phyloP scores from a whole-genome alignment of 371 early-diverging fungal genomes.

The Mortierella sp. region DNA sequence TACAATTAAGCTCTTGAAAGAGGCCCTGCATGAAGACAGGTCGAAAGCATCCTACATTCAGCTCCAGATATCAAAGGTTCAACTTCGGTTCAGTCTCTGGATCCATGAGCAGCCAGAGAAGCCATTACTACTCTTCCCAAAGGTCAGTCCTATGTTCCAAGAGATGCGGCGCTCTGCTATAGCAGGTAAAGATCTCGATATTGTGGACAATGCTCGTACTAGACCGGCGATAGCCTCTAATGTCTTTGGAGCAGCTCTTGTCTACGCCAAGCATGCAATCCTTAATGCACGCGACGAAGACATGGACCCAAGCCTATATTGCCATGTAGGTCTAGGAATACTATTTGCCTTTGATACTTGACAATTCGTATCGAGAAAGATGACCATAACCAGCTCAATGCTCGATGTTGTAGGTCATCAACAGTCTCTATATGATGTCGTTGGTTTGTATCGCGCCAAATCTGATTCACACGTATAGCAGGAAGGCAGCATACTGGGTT shows the following conservation, averaged over 20 bases:
- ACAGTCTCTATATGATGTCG: slow-evolving; percentile 30
- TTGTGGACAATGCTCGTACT: not conserved
- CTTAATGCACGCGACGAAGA: not conserved
- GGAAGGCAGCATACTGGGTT: slow-evolving; percentile 26
- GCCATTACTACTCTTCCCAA: slow-evolving; percentile 7
- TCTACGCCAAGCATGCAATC: slow-evolving; percentile 8
- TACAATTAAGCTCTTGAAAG: slow-evolving; percentile 7
- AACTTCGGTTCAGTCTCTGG: slow-evolving; percentile 22
- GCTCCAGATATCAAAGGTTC: slow-evolving; percentile 9
- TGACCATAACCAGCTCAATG: too few species aligned
- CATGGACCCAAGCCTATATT: slow-evolving; percentile 1
- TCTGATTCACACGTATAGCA: slow-evolving; percentile 23
- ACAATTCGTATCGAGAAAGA: too few species aligned
- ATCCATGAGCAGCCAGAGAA: slow-evolving; percentile 15
- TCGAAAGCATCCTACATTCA: not conserved
- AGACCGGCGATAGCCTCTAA: too few species aligned
- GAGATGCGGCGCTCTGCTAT: slow-evolving; percentile 27
- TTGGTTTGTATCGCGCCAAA: slow-evolving; percentile 12
- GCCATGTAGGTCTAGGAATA: not conserved
- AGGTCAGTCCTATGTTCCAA: slow-evolving; percentile 16
- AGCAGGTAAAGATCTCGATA: slow-evolving; percentile 6
- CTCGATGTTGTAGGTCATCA: slow-evolving; percentile 12
- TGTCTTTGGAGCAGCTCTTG: not conserved
- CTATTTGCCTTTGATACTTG: not conserved
- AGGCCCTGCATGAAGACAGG: slow-evolving; percentile 15